phyloP scores from a whole-genome alignment of 2,329 filamentous ascomycete genomes.

The Aspergillus tamarii region DNA sequence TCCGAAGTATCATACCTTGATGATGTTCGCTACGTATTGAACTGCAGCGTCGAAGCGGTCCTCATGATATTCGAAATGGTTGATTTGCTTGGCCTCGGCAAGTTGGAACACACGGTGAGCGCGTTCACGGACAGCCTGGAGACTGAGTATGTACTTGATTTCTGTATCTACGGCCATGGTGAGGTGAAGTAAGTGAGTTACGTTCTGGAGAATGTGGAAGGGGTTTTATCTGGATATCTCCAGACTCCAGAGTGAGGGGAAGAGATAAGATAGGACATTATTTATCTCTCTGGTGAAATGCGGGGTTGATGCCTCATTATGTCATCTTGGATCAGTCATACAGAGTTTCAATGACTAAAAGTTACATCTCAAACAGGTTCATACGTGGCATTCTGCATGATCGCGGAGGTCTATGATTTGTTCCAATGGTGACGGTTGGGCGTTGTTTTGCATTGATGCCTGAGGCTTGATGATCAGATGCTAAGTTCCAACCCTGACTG shows the following conservation, averaged over 20 bases:
- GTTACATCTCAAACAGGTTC: not conserved
- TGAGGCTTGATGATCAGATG: not conserved
- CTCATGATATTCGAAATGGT: constrained; percentile 48
- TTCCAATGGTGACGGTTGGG: not conserved
- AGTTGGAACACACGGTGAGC: constrained; percentile 34
- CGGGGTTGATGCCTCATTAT: constrained; percentile 9
- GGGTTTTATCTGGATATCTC: not conserved
- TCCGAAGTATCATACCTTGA: constrained; percentile 39
- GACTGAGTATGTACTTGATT: constrained; percentile 32
- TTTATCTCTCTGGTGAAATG: constrained; percentile 2
- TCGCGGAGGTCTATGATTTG: not conserved
- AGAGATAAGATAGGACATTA: constrained; percentile 3
- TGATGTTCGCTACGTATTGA: constrained; percentile 49
- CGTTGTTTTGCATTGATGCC: not conserved
- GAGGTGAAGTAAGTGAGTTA: not conserved
- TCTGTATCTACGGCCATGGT: constrained; percentile 20
- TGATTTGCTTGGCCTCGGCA: constrained; percentile 44
- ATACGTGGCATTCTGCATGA: not conserved
- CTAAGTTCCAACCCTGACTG: not conserved
- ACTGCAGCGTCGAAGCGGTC: constrained; percentile 44
- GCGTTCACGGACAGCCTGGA: constrained; percentile 33
- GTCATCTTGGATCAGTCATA: not conserved
- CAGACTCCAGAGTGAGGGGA: not conserved
- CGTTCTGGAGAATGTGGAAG: not conserved
- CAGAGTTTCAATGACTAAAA: constrained; percentile 9